Conservation (phyloP, 2,329 filamentous ascomycete genomes). For the Epichloe sylvatica region DNA sequence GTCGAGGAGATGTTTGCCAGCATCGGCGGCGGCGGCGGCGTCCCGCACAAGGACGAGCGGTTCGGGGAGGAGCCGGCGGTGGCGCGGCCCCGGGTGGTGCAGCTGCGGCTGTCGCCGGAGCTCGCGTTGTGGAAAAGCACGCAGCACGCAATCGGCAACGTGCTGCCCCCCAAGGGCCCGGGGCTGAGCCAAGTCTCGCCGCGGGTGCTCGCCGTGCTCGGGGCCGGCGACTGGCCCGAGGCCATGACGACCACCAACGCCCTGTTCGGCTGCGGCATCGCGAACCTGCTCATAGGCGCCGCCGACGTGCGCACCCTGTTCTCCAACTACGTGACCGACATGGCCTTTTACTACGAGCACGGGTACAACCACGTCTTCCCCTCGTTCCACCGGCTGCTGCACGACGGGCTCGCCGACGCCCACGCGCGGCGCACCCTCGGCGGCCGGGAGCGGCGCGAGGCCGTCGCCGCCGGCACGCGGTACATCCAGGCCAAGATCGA, state of each 20-base stretch:
- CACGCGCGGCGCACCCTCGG: slow-evolving; percentile 8
- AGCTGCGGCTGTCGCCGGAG: slow-evolving; percentile 8
- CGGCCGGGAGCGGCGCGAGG: slow-evolving; percentile 8
- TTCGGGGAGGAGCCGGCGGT: not conserved
- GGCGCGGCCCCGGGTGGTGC: slow-evolving; percentile 5
- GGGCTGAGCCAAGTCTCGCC: slow-evolving; percentile 7
- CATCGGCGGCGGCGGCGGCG: slow-evolving; percentile 1
- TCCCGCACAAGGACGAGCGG: not conserved
- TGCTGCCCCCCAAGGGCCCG: slow-evolving; percentile 9
- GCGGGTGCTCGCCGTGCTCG: slow-evolving; percentile 5
- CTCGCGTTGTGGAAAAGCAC: slow-evolving; percentile 9
- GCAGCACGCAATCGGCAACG: slow-evolving; percentile 8
- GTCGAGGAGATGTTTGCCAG: slow-evolving; percentile 7
- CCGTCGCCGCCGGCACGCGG: slow-evolving; percentile 7
- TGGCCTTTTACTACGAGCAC: slow-evolving; percentile 13
- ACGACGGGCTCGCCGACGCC: slow-evolving; percentile 7
- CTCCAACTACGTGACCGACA: slow-evolving; percentile 13
- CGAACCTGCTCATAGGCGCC: slow-evolving; percentile 9
- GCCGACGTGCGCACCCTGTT: slow-evolving; percentile 10
- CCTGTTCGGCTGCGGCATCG: slow-evolving; percentile 10
- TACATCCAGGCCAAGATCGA: slow-evolving; percentile 11
- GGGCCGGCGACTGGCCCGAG: slow-evolving; percentile 8
- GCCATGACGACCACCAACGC: slow-evolving; percentile 9
- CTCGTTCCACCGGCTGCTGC: slow-evolving; percentile 7
- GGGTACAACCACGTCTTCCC: slow-evolving; percentile 12